Evolutionary conservation across 257 asterid species (phyloP).

Genomic region (Plectranthus barbatus): DNA sequence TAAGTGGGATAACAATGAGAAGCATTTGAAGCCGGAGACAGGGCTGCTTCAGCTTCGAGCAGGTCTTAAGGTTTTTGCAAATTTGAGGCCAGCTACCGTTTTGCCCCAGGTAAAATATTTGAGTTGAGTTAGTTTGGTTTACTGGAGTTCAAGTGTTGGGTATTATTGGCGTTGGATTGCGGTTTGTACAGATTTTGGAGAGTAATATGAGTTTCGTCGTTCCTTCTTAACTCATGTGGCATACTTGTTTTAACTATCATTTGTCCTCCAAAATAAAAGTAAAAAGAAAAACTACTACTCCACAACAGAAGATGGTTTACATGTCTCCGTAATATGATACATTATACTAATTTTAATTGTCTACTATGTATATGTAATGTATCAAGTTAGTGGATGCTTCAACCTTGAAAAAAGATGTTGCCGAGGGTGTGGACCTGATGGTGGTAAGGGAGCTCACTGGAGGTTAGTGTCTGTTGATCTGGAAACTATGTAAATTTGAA

Average conservation of each 20-base stretch:
- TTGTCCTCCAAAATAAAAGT: too few species aligned
- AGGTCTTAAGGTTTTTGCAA: conserved; percentile 91
- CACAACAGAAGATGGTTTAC: too few species aligned
- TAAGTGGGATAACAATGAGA: conserved; percentile 95
- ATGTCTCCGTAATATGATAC: background rate
- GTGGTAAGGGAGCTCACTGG: conserved; percentile 98
- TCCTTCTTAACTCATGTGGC: too few species aligned
- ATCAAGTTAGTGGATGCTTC: conserved; percentile 89
- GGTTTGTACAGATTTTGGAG: background rate
- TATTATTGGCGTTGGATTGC: too few species aligned
- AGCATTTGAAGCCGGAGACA: conserved; percentile 93
- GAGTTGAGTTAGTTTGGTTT: conserved; percentile 1
- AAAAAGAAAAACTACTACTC: too few species aligned
- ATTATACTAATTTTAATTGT: background rate
- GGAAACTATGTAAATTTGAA: background rate
- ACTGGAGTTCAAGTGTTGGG: too few species aligned
- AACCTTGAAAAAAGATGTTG: conserved; percentile 85
- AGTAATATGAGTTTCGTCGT: too few species aligned
- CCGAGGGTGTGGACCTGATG: conserved; percentile 97
- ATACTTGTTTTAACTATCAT: too few species aligned
- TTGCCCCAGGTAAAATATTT: conserved; percentile 63
- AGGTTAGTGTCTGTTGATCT: conserved; percentile 43
- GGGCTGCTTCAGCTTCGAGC: conserved; percentile 95
- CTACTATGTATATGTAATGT: conserved; percentile 6
- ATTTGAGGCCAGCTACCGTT: conserved; percentile 94